Base-by-base conservation (phyloP, 2,329 filamentous ascomycete species). In the Tolypocladium endophyticum region DNA sequence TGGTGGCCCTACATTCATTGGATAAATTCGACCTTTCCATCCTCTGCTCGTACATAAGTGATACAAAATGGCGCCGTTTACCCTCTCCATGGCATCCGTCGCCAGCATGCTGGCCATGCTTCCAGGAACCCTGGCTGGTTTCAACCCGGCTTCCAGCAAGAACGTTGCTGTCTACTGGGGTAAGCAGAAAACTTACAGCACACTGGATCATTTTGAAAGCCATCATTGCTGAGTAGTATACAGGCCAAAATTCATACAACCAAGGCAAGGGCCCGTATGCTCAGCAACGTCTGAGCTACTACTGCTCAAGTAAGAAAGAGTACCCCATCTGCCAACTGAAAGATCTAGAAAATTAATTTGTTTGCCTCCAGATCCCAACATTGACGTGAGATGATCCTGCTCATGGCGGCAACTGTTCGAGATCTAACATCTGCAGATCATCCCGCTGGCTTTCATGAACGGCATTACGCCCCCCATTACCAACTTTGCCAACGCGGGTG, bases 101-200 rank as follows among this genome's bases (percentile, higher is more conserved):
- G 65, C 64, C 58, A 61, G 65, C 62, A 36, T 65, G 39, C 61
- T 71, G 23, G 64, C 64, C 57, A 55, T 63, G 23, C 61, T 71
- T 23, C 71, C 74, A 7, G 61, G 67, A 2, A 71, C 65, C 23
- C 63, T 72, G 39, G 77, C 76, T 25, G 77, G 74, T 16, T 80
- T 83, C 64, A 72, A 78, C 61, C 61, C 80, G 5, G 67, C 66
- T n/a, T 76, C 78, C 1, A 65, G 68, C 2, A 75, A 70, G 56
- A 88, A 87, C 65, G 68, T 89, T 58, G 85, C 81, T 33, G 76
- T 88, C 1, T 89, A 89, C 70, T 89, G 86, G 86, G 87, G 85
- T 75, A 71, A 66, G 71, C 18, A 39, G 25, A 2, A 12, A 25
- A 12, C 18, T 35, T 7, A 43, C 18, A n/a, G n/a, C n/a, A n/a